These are phyloP conservation scores for Coemansia aciculifera DNA, from an alignment of 192 early-diverging fungal species.

Conservation along the genomic window DNA sequence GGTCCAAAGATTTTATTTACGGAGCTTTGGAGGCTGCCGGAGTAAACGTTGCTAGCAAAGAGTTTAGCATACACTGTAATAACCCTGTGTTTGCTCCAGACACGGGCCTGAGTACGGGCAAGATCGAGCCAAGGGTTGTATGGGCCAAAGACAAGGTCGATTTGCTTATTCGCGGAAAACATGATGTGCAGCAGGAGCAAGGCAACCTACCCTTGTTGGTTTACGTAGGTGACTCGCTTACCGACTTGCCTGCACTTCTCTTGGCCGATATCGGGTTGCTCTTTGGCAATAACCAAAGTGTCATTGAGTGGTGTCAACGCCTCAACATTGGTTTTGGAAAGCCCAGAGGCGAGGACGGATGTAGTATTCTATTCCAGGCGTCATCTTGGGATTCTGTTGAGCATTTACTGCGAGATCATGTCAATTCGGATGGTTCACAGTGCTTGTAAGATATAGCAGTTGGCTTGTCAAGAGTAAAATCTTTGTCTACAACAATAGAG, in stretches of 20 bases:
- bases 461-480: neutral
- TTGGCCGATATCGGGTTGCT: conserved; percentile 41
- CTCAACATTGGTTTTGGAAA: conserved; percentile 27
- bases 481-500: neutral
- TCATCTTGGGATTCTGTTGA: conserved; percentile 6
- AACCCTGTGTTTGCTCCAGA: conserved; percentile 17
- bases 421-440: neutral
- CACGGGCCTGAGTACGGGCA: conserved; percentile 25
- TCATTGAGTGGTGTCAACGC: conserved; percentile 35
- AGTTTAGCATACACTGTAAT: conserved; percentile 26
- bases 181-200: neutral
- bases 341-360: neutral
- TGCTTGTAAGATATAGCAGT: neutral
- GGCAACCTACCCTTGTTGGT: conserved; percentile 9
- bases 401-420: neutral
- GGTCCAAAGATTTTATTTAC: conserved; percentile 48
- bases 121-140: conserved; percentile 19
- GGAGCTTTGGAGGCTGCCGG: conserved; percentile 40
- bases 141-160: conserved; percentile 42
- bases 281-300: conserved; percentile 26
- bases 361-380: conserved; percentile 8
- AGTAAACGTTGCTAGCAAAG: neutral
- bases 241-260: conserved; percentile 45
- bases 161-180: conserved; percentile 4
- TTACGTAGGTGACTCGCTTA: conserved; percentile 53